Conservation (phyloP, 139 green algal species). For the Coelastrella sp. region DNA sequence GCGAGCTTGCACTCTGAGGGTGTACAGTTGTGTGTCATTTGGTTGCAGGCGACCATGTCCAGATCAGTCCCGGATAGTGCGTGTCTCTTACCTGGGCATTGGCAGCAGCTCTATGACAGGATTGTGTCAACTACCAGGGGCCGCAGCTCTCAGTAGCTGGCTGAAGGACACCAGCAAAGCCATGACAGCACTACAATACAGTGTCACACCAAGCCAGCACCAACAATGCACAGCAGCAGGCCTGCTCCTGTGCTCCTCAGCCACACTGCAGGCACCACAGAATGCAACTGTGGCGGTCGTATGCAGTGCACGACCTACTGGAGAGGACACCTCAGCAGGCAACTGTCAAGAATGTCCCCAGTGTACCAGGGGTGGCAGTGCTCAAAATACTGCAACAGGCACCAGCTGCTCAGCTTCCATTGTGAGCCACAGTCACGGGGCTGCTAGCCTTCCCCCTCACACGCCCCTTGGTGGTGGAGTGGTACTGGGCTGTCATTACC, state of each 20-base stretch:
- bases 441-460: not conserved
- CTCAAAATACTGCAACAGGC: not conserved
- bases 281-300: not conserved
- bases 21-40: not conserved
- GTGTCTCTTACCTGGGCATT: slow-evolving; percentile 30
- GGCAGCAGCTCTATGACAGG: slow-evolving; percentile 12
- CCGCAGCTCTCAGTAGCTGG: slow-evolving; percentile 2
- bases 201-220: not conserved
- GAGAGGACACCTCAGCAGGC: not conserved
- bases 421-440: not conserved
- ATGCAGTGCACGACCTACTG: not conserved
- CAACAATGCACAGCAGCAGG: not conserved
- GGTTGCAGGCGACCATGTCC: not conserved
- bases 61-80: slow-evolving; percentile 7
- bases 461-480: slow-evolving; percentile 10
- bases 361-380: not conserved
- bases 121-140: not conserved
- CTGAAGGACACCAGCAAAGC: slow-evolving; percentile 19
- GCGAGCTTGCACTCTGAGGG: not conserved
- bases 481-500: slow-evolving; percentile 36
- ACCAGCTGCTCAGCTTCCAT: not conserved
- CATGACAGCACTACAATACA: slow-evolving; percentile 1
- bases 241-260: not conserved
- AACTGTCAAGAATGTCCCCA: not conserved
- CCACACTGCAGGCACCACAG: not conserved